These are phyloP conservation scores for Macrocystidia cucumis DNA, from an alignment of 1,284 basidiomycete species.

Conservation along the genomic window DNA sequence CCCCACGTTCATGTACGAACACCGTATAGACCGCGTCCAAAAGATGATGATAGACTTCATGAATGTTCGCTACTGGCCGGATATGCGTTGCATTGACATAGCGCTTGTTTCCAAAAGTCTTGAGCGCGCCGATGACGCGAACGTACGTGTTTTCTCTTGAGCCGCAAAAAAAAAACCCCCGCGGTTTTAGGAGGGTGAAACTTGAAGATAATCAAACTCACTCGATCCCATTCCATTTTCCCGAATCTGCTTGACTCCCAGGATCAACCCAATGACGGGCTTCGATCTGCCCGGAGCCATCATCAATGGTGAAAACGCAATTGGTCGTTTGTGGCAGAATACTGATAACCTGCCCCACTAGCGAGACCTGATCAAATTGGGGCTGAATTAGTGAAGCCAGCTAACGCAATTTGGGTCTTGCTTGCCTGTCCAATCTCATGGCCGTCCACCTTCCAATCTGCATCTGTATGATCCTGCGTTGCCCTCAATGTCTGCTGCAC, in stretches of 20 bases:
- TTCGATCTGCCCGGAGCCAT: constrained; percentile 87
- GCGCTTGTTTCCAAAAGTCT: constrained; percentile 78
- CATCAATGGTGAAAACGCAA: constrained; percentile 75
- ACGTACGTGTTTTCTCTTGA: constrained; percentile 73
- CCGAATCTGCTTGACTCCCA: constrained; percentile 36
- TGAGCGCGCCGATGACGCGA: constrained; percentile 86
- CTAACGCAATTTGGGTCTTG: constrained; percentile 6
- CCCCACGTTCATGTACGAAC: constrained; percentile 39
- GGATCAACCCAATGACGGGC: constrained; percentile 86
- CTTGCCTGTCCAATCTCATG: constrained; percentile 76
- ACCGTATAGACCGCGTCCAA: constrained; percentile 43
- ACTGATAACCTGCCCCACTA: constrained; percentile 80
- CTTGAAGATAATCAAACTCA: constrained; percentile 18
- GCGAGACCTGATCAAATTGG: constrained; percentile 38
- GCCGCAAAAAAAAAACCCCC: background rate
- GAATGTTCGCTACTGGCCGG: constrained; percentile 58
- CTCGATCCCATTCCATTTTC: constrained; percentile 37
- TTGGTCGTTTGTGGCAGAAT: constrained; percentile 76
- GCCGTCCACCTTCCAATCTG: constrained; percentile 83
- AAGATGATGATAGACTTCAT: constrained; percentile 83
- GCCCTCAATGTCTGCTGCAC: constrained; percentile 77
- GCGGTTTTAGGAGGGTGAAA: constrained; percentile 1
- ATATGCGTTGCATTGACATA: constrained; percentile 78
- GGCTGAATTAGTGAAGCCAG: constrained; percentile 6
- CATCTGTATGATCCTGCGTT: constrained; percentile 79